Conservation (phyloP, 257 asterid species). For the Scutellaria barbata region DNA sequence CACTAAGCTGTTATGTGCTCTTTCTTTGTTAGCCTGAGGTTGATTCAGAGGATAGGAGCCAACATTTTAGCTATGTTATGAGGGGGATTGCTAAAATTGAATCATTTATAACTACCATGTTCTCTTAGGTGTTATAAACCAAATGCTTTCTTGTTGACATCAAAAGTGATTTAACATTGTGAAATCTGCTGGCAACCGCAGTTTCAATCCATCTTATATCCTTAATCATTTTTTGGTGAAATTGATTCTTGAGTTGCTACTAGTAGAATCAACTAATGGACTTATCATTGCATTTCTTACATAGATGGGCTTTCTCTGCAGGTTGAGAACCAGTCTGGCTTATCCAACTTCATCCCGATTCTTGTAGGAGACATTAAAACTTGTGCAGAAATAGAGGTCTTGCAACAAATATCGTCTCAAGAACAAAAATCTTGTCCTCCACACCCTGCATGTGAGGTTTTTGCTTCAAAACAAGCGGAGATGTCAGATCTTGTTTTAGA, state of each 20-base stretch:
- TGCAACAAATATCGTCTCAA: constrained; percentile 53
- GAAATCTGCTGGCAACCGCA: background rate
- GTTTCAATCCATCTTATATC: background rate
- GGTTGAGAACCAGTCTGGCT: constrained; percentile 95
- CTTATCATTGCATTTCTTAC: constrained; percentile 7
- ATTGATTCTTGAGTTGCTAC: no score
- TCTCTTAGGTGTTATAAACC: no score
- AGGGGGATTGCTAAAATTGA: no score
- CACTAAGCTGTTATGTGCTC: background rate
- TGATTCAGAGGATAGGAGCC: no score
- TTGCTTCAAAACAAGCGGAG: constrained; percentile 48
- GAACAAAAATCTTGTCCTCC: constrained; percentile 36
- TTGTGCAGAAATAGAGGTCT: constrained; percentile 71
- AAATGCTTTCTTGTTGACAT: background rate
- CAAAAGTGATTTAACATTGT: background rate
- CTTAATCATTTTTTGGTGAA: no score
- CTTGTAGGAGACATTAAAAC: constrained; percentile 77
- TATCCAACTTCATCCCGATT: constrained; percentile 92
- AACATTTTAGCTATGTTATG: no score
- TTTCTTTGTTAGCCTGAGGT: background rate
- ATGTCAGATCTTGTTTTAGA: constrained; percentile 68
- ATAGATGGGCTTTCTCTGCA: constrained; percentile 40
- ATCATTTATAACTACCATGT: no score
- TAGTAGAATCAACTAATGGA: no score
- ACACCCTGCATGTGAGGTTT: constrained; percentile 50